Evolutionary conservation across 805 yeast genomes (phyloP), one percentile per base, ranked within the genome.

Genomic region (Starmerella potacharoeniae): DNA sequence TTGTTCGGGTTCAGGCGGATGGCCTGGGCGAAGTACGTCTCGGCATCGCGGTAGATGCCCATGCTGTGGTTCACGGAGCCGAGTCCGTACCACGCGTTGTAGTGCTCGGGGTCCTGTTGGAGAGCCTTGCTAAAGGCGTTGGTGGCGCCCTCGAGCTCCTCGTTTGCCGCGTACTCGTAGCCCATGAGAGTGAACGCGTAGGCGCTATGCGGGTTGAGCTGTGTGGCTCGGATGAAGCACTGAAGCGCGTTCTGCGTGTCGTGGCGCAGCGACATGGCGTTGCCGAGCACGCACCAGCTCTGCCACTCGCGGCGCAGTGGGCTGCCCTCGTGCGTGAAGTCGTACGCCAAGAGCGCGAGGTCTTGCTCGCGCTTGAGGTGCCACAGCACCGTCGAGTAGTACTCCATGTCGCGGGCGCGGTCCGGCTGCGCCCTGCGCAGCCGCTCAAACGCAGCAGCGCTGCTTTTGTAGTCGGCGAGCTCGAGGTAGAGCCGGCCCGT

Each of bases 151-250:
- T 89, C 96, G 70, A 84, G 86, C 39, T 95, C 89, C 70, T 95
- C 98, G 64, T 80, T 87, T 1, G 91, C 77, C 36, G 87, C 80
- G 65, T 79, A 81, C 69, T 93, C 99, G 68, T 93, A 97, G 0
- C 97, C 99, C 71, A 86, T 88, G 55, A 93, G 74, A 0, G 97
- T 90, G 66, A 86, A 86, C 0, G 96, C 96, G 66, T 91, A 91
- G 0, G 93, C 83, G 67, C 86, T 86, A 14, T 73, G 73, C 6
- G 81, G 80, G 65, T 84, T 83, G 14, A 86, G 66, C 53, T 79
- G 80, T 2, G 80, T 77, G 1, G 97, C 90, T 55, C 87, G 80
- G 58, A 81, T 81, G 70, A 93, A 90, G 65, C 95, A 88, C 63
- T 80, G 81, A 35, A 91, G 81, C 0, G 97, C 95, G 67, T 86